These are phyloP conservation scores for Davidsoniella eucalypti DNA, from an alignment of 2,329 filamentous ascomycete genomes.

Conservation along the genomic window DNA sequence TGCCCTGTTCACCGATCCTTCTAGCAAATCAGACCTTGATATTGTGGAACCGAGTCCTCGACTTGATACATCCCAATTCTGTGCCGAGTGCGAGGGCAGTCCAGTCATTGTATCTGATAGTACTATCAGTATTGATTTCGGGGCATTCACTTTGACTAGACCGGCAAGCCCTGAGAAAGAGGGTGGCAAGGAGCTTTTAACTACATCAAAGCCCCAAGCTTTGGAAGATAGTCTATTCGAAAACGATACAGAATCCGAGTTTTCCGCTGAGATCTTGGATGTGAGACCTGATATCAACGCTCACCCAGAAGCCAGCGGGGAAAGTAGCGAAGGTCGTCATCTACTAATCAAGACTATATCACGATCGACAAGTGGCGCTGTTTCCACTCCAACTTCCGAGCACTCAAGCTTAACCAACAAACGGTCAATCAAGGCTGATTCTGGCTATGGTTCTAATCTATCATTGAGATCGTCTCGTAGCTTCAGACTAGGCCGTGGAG, in stretches of 20 bases:
- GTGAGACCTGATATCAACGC: conserved; percentile 28
- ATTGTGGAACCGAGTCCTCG: not conserved
- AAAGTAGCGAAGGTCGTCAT: not conserved
- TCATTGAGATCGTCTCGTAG: conserved; percentile 37
- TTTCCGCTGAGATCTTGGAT: conserved; percentile 23
- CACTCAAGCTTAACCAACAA: conserved; percentile 22
- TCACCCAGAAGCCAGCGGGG: conserved; percentile 19
- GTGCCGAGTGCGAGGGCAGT: not conserved
- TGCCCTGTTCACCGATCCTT: not conserved
- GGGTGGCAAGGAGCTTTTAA: conserved; percentile 22
- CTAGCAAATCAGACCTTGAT: not conserved
- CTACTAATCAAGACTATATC: conserved; percentile 11
- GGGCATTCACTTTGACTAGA: conserved; percentile 21
- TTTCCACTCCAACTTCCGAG: conserved; percentile 29
- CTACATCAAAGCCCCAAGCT: conserved; percentile 32
- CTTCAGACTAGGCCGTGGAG: conserved; percentile 17
- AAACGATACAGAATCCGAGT: conserved; percentile 18
- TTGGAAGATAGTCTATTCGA: conserved; percentile 33
- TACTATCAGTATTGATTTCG: conserved; percentile 14
- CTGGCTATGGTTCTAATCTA: conserved; percentile 43
- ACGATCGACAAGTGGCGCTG: conserved; percentile 32
- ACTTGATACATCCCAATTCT: not conserved
- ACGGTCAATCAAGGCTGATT: conserved; percentile 38
- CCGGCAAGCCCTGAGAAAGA: not conserved
- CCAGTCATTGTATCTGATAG: not conserved